phyloP scores from a whole-genome alignment of 2,329 filamentous ascomycete genomes.

The Fusarium citri region DNA sequence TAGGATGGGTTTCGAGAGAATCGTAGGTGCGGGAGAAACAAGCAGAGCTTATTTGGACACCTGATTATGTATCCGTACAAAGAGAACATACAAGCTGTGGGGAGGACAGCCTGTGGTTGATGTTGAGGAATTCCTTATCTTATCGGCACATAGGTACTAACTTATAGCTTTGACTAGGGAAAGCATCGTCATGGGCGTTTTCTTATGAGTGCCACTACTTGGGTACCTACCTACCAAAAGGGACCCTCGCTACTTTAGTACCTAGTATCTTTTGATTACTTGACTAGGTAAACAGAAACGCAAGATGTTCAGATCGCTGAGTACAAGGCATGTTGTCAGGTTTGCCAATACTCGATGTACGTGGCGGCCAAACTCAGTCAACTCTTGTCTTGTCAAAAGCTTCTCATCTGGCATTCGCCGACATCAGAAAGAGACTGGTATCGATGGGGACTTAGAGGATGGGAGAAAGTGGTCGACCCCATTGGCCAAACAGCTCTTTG shows the following conservation, averaged over 20 bases:
- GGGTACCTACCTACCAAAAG: background rate
- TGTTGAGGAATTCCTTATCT: conserved; percentile 39
- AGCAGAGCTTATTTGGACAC: background rate
- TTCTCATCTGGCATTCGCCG: conserved; percentile 44
- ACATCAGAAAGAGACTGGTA: conserved; percentile 22
- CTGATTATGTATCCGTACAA: background rate
- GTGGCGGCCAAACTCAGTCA: conserved; percentile 17
- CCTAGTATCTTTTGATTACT: background rate
- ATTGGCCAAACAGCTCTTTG: conserved; percentile 84
- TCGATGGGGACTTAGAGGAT: conserved; percentile 41
- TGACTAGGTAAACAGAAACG: background rate
- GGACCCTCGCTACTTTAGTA: background rate
- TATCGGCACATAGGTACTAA: conserved; percentile 27
- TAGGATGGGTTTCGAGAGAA: too few species aligned
- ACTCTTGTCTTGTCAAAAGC: conserved; percentile 31
- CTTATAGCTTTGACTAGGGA: conserved; percentile 10
- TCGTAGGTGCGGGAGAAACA: too few species aligned
- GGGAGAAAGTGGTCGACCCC: conserved; percentile 88
- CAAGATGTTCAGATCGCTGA: conserved; percentile 38
- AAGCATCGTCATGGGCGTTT: conserved; percentile 32
- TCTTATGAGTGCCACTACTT: conserved; percentile 21
- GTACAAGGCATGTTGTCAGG: conserved; percentile 16
- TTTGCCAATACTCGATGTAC: conserved; percentile 26
- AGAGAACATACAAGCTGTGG: conserved; percentile 3
- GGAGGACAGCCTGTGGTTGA: background rate